These are phyloP conservation scores for Opeltia flavorubescens DNA, from an alignment of 495 filamentous ascomycete species.

Conservation along the genomic window DNA sequence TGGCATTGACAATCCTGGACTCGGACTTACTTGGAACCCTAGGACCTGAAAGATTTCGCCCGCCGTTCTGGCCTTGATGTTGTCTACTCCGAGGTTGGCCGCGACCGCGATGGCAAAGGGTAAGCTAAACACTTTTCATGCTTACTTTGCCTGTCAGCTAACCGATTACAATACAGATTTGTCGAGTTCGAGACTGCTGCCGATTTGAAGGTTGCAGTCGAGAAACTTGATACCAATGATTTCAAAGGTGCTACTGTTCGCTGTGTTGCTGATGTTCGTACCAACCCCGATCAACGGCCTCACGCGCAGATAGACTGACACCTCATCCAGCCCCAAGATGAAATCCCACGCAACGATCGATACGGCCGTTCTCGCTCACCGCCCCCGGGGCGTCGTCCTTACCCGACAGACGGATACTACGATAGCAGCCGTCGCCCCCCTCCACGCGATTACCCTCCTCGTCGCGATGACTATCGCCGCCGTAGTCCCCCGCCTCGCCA, in stretches of 20 bases:
- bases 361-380: conserved; percentile 57
- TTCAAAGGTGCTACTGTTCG: conserved; percentile 76
- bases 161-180: conserved; percentile 47
- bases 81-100: conserved; percentile 91
- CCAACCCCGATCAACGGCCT: neutral
- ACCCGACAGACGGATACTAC: conserved; percentile 44
- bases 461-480: conserved; percentile 71
- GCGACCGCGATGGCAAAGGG: conserved; percentile 89
- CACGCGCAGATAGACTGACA: neutral
- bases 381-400: conserved; percentile 46
- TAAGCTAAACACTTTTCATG: conserved; percentile 32
- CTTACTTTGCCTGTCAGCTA: neutral
- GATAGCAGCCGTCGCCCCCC: conserved; percentile 55
- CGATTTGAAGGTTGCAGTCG: conserved; percentile 78
- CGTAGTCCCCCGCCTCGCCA: conserved; percentile 55
- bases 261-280: conserved; percentile 74
- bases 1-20: conserved; percentile 26
- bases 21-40: conserved; percentile 48
- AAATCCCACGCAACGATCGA: conserved; percentile 45
- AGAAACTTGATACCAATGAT: conserved; percentile 80
- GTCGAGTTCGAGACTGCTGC: conserved; percentile 92
- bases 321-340: conserved; percentile 43
- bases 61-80: conserved; percentile 94
- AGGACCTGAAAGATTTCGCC: conserved; percentile 99
- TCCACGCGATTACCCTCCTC: conserved; percentile 68